Conservation (phyloP, 106 monocot genomes). For the Phalaenopsis equestris region DNA sequence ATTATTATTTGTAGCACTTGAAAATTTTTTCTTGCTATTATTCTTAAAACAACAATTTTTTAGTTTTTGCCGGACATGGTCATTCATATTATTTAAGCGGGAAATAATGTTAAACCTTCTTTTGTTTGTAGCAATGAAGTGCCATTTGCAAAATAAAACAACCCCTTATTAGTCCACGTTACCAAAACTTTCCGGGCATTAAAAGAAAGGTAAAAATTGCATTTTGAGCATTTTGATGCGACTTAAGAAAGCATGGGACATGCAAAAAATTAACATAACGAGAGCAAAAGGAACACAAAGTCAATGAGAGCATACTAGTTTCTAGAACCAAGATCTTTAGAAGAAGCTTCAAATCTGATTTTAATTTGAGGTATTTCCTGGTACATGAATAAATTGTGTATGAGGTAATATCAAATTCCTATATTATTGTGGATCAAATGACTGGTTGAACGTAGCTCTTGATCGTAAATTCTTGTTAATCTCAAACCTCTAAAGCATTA, state of each 20-base stretch:
- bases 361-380: neutral
- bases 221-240: neutral
- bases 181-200: neutral
- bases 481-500: neutral
- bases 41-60: neutral
- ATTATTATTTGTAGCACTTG: neutral
- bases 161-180: neutral
- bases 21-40: neutral
- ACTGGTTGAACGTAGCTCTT: neutral
- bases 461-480: neutral
- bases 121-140: neutral
- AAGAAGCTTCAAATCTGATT: neutral
- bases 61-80: neutral
- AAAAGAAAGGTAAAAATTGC: neutral
- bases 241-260: neutral
- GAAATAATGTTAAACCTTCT: neutral
- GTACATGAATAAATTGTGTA: neutral
- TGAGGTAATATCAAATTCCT: neutral
- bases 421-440: neutral
- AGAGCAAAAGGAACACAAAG: neutral
- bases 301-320: neutral
- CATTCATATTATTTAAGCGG: neutral
- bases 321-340: neutral
- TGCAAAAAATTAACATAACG: neutral
- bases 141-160: neutral